Evolutionary conservation across 2,329 filamentous ascomycete genomes (phyloP), one percentile per base, ranked within the genome.

Genomic region (Fusarium sp.): DNA sequence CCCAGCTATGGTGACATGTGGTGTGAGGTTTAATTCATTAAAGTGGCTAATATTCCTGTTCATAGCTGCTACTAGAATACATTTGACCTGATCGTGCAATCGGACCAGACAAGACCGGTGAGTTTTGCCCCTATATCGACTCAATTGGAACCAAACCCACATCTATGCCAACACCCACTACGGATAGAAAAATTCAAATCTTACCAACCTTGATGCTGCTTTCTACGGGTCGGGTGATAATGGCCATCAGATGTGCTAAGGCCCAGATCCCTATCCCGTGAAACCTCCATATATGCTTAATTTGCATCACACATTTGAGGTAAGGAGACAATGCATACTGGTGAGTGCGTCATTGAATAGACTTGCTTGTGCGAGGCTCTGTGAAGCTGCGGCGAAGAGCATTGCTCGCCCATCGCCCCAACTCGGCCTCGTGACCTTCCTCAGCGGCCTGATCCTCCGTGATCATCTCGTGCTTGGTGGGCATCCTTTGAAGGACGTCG

Each of bases 401-500:
- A 22, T 69, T 72, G 57, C 76, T 80, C 24, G 74, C 57, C 3
- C 77, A 72, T 24, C 74, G 74, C 61, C 78, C 77, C 70, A 77
- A 78, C 55, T 79, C 78, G 7, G 64, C n/a, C n/a, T n/a, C n/a
- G n/a, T n/a, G n/a, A n/a, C n/a, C n/a, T n/a, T n/a, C n/a, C n/a
- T n/a, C n/a, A n/a, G n/a, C n/a, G n/a, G n/a, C 77, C 39, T 81
- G 75, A 47, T 81, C 78, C 56, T 82, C 77, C 39, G 75, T 78
- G 44, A 79, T 77, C 2, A 67, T 59, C 28, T 78, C 75, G 28
- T 81, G 74, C 72, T 81, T 79, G 62, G 78, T 69, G 54, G 80
- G 80, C 81, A 86, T 85, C 71, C 80, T 80, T 72, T 82, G 80
- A 82, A 92, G 85, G 68, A 92, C 88, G 17, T 85, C 85, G 36